phyloP scores from a whole-genome alignment of 306 rosid genomes.

The Casuarina glauca region DNA sequence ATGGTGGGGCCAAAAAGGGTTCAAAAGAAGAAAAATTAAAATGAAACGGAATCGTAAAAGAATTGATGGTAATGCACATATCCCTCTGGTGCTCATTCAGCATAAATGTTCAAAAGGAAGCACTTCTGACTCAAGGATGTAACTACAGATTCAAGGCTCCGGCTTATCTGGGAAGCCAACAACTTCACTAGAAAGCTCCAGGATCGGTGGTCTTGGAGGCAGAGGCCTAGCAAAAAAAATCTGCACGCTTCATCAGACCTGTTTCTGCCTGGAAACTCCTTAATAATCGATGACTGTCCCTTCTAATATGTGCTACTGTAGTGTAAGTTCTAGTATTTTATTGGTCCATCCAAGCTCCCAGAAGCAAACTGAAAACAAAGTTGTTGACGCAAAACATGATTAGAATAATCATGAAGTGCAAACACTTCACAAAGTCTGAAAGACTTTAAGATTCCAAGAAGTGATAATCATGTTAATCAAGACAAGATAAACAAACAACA shows the following conservation, averaged over 20 bases:
- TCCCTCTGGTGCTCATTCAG: not conserved
- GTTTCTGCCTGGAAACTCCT: conserved; percentile 27
- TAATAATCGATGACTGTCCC: conserved; percentile 24
- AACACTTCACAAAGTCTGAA: not conserved
- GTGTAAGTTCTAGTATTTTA: conserved; percentile 58
- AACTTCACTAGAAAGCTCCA: conserved; percentile 12
- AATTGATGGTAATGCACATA: not conserved
- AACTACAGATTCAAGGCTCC: conserved; percentile 20
- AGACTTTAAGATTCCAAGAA: not conserved
- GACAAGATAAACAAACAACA: not conserved
- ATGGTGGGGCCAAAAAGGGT: not conserved
- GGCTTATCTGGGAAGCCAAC: not conserved
- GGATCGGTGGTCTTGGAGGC: not conserved
- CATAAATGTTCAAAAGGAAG: conserved; percentile 11
- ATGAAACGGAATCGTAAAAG: not conserved
- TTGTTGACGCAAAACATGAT: not conserved
- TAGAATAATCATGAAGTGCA: not conserved
- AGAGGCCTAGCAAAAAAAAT: conserved; percentile 11
- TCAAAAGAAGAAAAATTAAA: not conserved
- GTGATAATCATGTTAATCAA: not conserved
- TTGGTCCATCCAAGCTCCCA: conserved; percentile 94
- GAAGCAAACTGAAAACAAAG: conserved; percentile 80
- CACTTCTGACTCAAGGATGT: conserved; percentile 23
- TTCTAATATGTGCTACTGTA: conserved; percentile 7
- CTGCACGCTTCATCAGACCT: conserved; percentile 19